phyloP scores from a whole-genome alignment of 441 rosid genomes.

The Pelargonium myrrhifolium region DNA sequence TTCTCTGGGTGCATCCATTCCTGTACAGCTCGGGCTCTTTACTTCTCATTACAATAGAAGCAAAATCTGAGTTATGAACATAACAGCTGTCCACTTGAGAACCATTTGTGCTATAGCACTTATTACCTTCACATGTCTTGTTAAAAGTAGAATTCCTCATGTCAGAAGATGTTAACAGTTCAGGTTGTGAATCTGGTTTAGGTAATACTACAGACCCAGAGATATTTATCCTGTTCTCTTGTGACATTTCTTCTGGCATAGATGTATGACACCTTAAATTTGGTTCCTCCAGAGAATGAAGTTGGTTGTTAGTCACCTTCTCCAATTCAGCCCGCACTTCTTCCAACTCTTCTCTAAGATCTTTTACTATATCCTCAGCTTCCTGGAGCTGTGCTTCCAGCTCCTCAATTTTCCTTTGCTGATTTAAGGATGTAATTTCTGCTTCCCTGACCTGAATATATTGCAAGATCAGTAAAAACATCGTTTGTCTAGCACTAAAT shows the following conservation, averaged over 20 bases:
- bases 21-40: conserved; percentile 51
- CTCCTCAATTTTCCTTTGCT: conserved; percentile 62
- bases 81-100: conserved; percentile 34
- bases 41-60: conserved; percentile 61
- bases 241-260: conserved; percentile 15
- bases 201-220: no score
- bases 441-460: conserved; percentile 57
- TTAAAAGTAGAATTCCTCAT: conserved; percentile 27
- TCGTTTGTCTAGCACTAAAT: not conserved
- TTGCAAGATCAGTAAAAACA: conserved; percentile 6
- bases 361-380: conserved; percentile 85
- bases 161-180: conserved; percentile 28
- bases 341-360: conserved; percentile 67
- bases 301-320: conserved; percentile 22
- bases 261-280: conserved; percentile 20
- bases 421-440: conserved; percentile 41
- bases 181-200: conserved; percentile 31
- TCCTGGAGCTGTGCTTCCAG: conserved; percentile 89
- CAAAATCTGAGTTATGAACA: conserved; percentile 49
- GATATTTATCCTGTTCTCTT: conserved; percentile 24
- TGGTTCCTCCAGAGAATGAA: conserved; percentile 22
- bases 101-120: conserved; percentile 26
- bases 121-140: conserved; percentile 24
- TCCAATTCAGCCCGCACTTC: conserved; percentile 56
- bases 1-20: conserved; percentile 58